Conservation (phyloP, 2,329 filamentous ascomycete species). For the Sordariomycetes sp. region DNA sequence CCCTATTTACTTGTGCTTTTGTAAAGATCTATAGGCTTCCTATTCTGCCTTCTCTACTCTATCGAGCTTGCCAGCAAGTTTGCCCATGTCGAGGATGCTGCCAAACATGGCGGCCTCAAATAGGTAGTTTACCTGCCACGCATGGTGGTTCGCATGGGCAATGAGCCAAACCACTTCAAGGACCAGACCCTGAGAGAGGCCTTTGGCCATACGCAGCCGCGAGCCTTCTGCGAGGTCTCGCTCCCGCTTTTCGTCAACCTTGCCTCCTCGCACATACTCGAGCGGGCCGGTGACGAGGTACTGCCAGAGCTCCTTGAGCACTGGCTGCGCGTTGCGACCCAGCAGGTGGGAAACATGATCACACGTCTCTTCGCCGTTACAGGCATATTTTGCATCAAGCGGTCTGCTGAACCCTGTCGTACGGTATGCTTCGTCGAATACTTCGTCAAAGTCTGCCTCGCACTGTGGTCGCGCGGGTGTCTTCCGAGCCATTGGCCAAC, state of each 20-base stretch:
- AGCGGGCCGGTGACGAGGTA: slow-evolving; percentile 8
- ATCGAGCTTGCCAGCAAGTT: slow-evolving; percentile 18
- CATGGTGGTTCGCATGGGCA: slow-evolving; percentile 12
- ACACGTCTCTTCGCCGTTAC: slow-evolving; percentile 11
- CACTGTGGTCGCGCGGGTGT: slow-evolving; percentile 10
- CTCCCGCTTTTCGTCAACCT: slow-evolving; percentile 8
- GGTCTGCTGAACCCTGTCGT: slow-evolving; percentile 16
- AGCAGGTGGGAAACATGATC: slow-evolving; percentile 9
- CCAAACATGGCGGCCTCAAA: slow-evolving; percentile 24
- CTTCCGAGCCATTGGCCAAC: slow-evolving; percentile 18
- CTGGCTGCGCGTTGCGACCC: slow-evolving; percentile 1
- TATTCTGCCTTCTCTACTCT: slow-evolving; percentile 4
- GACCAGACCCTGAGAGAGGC: slow-evolving; percentile 10
- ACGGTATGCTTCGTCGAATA: slow-evolving; percentile 15
- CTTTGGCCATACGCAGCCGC: slow-evolving; percentile 10
- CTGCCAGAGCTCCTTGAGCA: slow-evolving; percentile 9
- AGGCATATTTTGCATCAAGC: slow-evolving; percentile 6
- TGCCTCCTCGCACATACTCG: slow-evolving; percentile 9
- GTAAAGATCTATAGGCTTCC: background rate
- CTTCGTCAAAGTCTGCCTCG: slow-evolving; percentile 20
- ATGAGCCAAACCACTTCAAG: slow-evolving; percentile 11
- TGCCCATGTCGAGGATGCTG: slow-evolving; percentile 18
- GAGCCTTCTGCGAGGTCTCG: slow-evolving; percentile 7
- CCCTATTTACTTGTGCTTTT: no score
- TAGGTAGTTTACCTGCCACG: slow-evolving; percentile 19